A percentile compares a stretch with the other conserved stretches of the same genome.
These are phyloP conservation scores for Colletotrichum liriopes DNA, from an alignment of 2,329 filamentous ascomycete genomes.

Conservation along the genomic window DNA sequence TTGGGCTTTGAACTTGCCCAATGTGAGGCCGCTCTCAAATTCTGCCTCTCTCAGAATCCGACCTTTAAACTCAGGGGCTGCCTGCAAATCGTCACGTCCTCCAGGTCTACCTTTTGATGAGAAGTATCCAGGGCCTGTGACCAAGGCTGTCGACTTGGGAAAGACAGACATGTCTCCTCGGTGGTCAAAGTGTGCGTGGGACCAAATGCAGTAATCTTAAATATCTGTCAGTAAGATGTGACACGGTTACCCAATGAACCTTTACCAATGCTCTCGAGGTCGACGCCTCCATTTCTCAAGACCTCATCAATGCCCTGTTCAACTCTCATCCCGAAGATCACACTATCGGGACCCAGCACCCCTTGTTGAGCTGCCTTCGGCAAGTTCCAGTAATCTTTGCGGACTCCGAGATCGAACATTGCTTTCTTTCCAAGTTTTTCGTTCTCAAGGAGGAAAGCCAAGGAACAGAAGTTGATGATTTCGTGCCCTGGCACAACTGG, in stretches of 20 bases:
- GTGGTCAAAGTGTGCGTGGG: constrained; percentile 51
- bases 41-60: constrained; percentile 41
- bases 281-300: constrained; percentile 32
- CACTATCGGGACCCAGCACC: constrained; percentile 26
- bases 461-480: constrained; percentile 42
- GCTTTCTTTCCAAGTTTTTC: constrained; percentile 37
- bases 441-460: constrained; percentile 44
- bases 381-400: constrained; percentile 44
- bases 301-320: constrained; percentile 43
- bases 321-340: constrained; percentile 37
- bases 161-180: constrained; percentile 48
- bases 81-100: constrained; percentile 18
- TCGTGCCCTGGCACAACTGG: constrained; percentile 43
- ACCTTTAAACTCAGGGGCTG: constrained; percentile 41
- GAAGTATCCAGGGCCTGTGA: constrained; percentile 47
- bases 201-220: constrained; percentile 48
- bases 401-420: constrained; percentile 42
- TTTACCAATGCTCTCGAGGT: constrained; percentile 35
- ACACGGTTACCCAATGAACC: neutral
- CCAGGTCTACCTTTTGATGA: constrained; percentile 24
- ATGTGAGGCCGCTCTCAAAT: constrained; percentile 41
- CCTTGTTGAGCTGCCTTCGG: constrained; percentile 9
- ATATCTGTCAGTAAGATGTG: neutral
- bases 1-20: constrained; percentile 56
- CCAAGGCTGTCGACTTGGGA: constrained; percentile 44